Evolutionary conservation across 208 protist species (phyloP), one percentile per base, ranked within the genome.

Genomic region (Novymonas esmeraldas): DNA sequence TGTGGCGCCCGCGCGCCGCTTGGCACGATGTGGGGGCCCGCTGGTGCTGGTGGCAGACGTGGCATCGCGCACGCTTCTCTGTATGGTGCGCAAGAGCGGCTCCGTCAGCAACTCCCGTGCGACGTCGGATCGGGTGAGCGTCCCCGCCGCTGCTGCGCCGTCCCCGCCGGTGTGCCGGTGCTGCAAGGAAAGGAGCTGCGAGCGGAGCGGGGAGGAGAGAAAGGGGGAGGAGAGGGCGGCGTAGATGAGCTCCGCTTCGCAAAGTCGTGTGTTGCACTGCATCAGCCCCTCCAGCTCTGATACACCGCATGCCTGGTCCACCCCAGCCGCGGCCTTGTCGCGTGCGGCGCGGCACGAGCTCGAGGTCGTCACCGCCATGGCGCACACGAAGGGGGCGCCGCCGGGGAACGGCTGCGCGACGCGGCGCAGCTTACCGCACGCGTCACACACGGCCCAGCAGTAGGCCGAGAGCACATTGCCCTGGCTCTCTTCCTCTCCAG

Each of bases 341-440:
- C 49, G 68, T 13, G 51, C 38, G 0, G 70, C 70, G 0, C 70
- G 60, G 20, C 70, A 75, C 16, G 70, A 75, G 7, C 54, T 69
- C 2, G 70, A 63, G 5, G 61, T 29, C 18, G 70, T 75, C 41
- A 75, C 70, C 5, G 79, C 71, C 46, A 95, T 75, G 14, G 78
- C 76, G 60, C 89, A 95, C 29, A 95, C 79, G 73, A 95, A 95
- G 31, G 89, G 89, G 6, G 82, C 76, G 0, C 86, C 89, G 54
- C 89, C 89, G 2, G 89, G 89, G 49, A 93, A 95, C 5, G 89
- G 89, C 64, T 95, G 89, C n/a, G 87, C 82, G 18, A 90, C 70
- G 41, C 84, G 84, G n/a, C 89, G 72, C 56, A 95, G 59, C 64
- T 95, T 95, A 24, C 89, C 89, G 49, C 89, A 95, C 16, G 52